Conservation (phyloP, 352 stramenopile genomes). For the Peronosclerospora sorghi region DNA sequence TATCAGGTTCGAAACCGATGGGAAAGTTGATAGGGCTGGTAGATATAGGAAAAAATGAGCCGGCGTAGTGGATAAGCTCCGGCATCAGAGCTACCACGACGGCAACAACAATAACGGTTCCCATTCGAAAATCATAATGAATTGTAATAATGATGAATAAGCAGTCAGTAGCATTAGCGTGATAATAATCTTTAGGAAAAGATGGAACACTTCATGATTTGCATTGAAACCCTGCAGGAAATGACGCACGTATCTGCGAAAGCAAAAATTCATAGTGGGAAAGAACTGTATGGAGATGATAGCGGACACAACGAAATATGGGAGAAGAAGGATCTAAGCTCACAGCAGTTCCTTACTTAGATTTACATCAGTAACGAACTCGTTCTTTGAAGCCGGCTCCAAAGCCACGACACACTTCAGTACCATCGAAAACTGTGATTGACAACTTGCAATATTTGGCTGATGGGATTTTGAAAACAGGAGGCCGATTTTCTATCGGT, state of each 20-base stretch:
- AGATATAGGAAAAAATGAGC: too few species aligned
- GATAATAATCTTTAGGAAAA: constrained; percentile 1
- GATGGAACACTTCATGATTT: background rate
- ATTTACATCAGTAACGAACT: too few species aligned
- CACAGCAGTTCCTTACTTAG: too few species aligned
- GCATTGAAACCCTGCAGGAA: background rate
- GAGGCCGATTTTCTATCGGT: too few species aligned
- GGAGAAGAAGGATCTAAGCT: too few species aligned
- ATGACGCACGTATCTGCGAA: constrained; percentile 4
- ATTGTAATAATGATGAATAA: constrained; percentile 1
- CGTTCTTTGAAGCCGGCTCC: too few species aligned
- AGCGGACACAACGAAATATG: constrained; percentile 4
- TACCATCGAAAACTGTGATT: too few species aligned
- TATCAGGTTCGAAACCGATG: too few species aligned
- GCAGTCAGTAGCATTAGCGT: background rate
- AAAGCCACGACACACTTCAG: too few species aligned
- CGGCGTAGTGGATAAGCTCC: constrained; percentile 6
- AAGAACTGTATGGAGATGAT: constrained; percentile 2
- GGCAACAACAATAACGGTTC: constrained; percentile 18
- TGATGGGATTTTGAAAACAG: too few species aligned
- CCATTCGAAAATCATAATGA: constrained; percentile 13
- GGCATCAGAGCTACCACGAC: constrained; percentile 1
- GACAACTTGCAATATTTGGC: too few species aligned
- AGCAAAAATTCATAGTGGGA: background rate
- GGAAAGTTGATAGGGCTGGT: too few species aligned